Evolutionary conservation across 2,329 filamentous ascomycete genomes (phyloP).

Genomic region (Scedosporium aurantiacum): DNA sequence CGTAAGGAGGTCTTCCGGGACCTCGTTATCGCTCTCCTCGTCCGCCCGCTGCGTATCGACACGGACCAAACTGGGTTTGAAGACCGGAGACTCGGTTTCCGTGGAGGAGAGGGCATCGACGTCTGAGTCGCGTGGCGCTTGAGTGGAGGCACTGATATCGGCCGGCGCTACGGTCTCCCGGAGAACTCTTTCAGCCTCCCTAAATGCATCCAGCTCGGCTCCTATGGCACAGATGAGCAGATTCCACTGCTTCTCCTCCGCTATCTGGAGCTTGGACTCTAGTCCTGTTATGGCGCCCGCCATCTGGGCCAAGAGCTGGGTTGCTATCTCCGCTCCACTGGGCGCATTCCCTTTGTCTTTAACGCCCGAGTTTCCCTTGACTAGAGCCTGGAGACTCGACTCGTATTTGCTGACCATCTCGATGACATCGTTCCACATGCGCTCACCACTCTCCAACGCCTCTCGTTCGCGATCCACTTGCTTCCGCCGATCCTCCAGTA

Average conservation of each 20-base stretch:
- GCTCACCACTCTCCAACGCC: slow-evolving; percentile 56
- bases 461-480: slow-evolving; percentile 49
- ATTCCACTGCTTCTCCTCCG: slow-evolving; percentile 58
- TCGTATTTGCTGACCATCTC: slow-evolving; percentile 54
- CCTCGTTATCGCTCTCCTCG: slow-evolving; percentile 29
- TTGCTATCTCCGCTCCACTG: slow-evolving; percentile 27
- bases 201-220: slow-evolving; percentile 59
- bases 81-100: slow-evolving; percentile 5
- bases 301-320: slow-evolving; percentile 43
- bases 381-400: slow-evolving; percentile 42
- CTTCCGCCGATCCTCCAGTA: slow-evolving; percentile 41
- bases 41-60: slow-evolving; percentile 3
- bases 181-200: slow-evolving; percentile 48
- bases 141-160: slow-evolving; percentile 8
- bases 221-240: slow-evolving; percentile 65
- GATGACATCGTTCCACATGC: slow-evolving; percentile 55
- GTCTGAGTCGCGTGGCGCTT: slow-evolving; percentile 3
- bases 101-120: not conserved
- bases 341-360: slow-evolving; percentile 8
- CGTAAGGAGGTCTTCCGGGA: slow-evolving; percentile 28
- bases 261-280: slow-evolving; percentile 39
- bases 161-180: slow-evolving; percentile 21
- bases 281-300: slow-evolving; percentile 42
- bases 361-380: slow-evolving; percentile 25
- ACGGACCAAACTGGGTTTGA: slow-evolving; percentile 11